Percentiles rank a stretch among this genome's conserved stretches.
These are phyloP conservation scores for Syncephalis fuscata DNA, from an alignment of 371 early-diverging fungal species.

Conservation along the genomic window DNA sequence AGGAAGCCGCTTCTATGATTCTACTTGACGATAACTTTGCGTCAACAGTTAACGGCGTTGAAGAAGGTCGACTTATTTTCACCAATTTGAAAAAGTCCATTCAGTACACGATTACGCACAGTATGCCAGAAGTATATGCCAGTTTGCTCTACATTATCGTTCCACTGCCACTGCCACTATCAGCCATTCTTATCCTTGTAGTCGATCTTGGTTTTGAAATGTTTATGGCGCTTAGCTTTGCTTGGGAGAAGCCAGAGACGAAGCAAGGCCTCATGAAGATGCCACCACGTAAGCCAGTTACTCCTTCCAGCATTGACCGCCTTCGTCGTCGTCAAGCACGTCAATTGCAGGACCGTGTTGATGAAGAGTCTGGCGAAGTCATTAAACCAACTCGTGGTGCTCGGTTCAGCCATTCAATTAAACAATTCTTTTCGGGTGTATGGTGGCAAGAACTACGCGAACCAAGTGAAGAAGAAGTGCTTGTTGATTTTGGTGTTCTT, in stretches of 20 bases:
- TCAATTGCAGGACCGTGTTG: constrained; percentile 21
- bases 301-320: constrained; percentile 43
- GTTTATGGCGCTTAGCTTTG: constrained; percentile 69
- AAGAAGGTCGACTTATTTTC: constrained; percentile 91
- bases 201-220: constrained; percentile 91
- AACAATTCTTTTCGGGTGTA: constrained; percentile 22
- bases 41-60: constrained; percentile 9
- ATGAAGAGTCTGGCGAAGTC: constrained; percentile 28
- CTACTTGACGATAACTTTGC: constrained; percentile 52
- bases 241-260: constrained; percentile 85
- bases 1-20: constrained; percentile 96
- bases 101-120: constrained; percentile 81
- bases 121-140: constrained; percentile 66
- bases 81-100: constrained; percentile 88
- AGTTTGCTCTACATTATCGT: constrained; percentile 70
- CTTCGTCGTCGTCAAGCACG: constrained; percentile 32
- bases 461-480: constrained; percentile 54
- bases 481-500: constrained; percentile 73
- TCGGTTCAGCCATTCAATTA: constrained; percentile 14
- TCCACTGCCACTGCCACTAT: constrained; percentile 74
- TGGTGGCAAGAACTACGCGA: constrained; percentile 51
- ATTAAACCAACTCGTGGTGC: constrained; percentile 14
- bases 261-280: constrained; percentile 64
- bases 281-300: constrained; percentile 81
- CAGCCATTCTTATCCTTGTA: constrained; percentile 70